Evolutionary conservation across 2,329 filamentous ascomycete species (phyloP).

Genomic region (Rutstroemia sp.): DNA sequence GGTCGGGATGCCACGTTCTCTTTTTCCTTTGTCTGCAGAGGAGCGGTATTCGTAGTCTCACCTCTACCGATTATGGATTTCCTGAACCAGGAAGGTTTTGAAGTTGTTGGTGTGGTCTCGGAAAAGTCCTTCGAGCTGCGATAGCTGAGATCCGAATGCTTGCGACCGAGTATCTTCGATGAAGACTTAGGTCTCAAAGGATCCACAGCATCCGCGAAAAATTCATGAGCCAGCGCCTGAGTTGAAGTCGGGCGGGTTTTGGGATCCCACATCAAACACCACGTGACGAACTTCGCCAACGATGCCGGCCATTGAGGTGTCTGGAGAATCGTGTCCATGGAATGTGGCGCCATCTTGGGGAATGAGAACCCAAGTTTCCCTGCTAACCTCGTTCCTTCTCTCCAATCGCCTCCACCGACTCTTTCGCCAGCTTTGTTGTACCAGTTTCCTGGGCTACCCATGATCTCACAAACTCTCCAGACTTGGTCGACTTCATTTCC

Average conservation of each 20-base stretch:
- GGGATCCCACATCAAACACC: conserved; percentile 99
- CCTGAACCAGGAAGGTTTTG: conserved; percentile 94
- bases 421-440: conserved; percentile 83
- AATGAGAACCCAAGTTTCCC: conserved; percentile 98
- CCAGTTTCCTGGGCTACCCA: conserved; percentile 98
- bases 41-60: conserved; percentile 57
- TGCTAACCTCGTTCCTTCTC: conserved; percentile 83
- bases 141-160: conserved; percentile 74
- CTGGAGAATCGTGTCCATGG: conserved; percentile 90
- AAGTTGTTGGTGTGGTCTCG: conserved; percentile 47
- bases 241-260: conserved; percentile 84
- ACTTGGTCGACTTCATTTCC: conserved; percentile 98
- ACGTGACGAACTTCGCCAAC: conserved; percentile 88
- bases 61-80: conserved; percentile 84
- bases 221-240: conserved; percentile 92
- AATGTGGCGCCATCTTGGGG: conserved; percentile 97
- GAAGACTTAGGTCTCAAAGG: conserved; percentile 88
- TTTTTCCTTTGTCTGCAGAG: conserved; percentile 37
- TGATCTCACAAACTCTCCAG: conserved; percentile 97
- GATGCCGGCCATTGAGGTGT: conserved; percentile 85
- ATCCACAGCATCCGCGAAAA: conserved; percentile 87
- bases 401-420: conserved; percentile 95
- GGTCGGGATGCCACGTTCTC: conserved; percentile 39
- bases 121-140: conserved; percentile 58
- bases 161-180: conserved; percentile 76